Evolutionary conservation across 1,284 basidiomycete genomes (phyloP).

Genomic region (Termitomyces sp.): DNA sequence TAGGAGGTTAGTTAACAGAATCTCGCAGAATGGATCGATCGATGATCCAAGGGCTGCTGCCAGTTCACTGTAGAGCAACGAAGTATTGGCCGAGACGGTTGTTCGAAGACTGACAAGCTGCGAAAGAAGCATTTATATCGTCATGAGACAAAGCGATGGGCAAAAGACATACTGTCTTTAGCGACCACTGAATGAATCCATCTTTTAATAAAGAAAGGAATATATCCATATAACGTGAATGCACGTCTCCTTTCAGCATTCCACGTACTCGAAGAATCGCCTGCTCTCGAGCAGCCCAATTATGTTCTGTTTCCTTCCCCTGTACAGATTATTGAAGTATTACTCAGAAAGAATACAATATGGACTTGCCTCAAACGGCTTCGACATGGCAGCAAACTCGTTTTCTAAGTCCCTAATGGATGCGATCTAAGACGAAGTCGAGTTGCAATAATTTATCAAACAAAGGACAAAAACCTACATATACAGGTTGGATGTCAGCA

Average conservation of each 20-base stretch:
- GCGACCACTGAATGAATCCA: constrained; percentile 75
- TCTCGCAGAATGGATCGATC: constrained; percentile 77
- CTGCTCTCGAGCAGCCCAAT: constrained; percentile 86
- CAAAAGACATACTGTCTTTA: constrained; percentile 71
- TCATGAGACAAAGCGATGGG: not conserved
- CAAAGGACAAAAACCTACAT: constrained; percentile 44
- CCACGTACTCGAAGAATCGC: constrained; percentile 80
- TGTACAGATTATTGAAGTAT: constrained; percentile 26
- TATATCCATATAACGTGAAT: constrained; percentile 65
- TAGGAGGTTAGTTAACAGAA: constrained; percentile 69
- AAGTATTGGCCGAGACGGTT: constrained; percentile 82
- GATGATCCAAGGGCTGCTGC: constrained; percentile 61
- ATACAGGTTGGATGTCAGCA: constrained; percentile 60
- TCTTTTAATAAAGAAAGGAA: constrained; percentile 76
- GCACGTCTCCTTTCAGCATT: constrained; percentile 85
- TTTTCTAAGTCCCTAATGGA: constrained; percentile 81
- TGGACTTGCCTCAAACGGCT: constrained; percentile 68
- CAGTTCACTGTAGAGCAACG: constrained; percentile 76
- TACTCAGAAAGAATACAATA: not conserved
- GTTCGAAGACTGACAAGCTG: constrained; percentile 89
- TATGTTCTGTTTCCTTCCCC: constrained; percentile 96
- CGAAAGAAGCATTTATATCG: not conserved
- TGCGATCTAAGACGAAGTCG: constrained; percentile 58
- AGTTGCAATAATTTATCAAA: not conserved
- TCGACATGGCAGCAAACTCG: constrained; percentile 77